phyloP scores from a whole-genome alignment of 1,284 basidiomycete species.

The Pseudozyma flocculosa region DNA sequence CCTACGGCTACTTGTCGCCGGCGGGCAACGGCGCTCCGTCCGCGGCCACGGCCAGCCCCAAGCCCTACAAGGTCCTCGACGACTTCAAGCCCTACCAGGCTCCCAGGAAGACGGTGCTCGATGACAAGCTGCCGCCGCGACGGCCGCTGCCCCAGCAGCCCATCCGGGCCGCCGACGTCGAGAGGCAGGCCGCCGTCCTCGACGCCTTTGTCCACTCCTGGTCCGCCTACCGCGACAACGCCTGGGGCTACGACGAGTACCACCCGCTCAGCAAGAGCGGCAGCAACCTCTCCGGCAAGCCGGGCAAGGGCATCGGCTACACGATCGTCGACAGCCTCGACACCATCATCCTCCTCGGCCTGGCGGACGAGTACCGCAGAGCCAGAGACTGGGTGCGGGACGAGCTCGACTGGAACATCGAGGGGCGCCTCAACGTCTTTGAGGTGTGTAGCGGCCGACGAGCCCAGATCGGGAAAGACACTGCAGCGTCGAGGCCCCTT shows the following conservation, averaged over 20 bases:
- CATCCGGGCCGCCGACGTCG: constrained; percentile 25
- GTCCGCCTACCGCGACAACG: constrained; percentile 49
- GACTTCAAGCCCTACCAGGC: background rate
- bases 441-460: constrained; percentile 75
- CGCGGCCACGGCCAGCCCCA: too few species aligned
- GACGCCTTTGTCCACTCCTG: constrained; percentile 53
- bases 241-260: constrained; percentile 56
- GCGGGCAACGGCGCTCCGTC: too few species aligned
- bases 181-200: constrained; percentile 33
- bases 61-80: background rate
- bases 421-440: constrained; percentile 83
- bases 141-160: constrained; percentile 32
- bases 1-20: too few species aligned
- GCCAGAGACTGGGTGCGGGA: constrained; percentile 76
- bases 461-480: too few species aligned
- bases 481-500: too few species aligned
- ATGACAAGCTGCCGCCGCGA: constrained; percentile 17
- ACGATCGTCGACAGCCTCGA: constrained; percentile 63
- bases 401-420: constrained; percentile 73
- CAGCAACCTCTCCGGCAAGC: constrained; percentile 40
- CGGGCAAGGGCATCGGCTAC: constrained; percentile 47
- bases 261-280: constrained; percentile 50
- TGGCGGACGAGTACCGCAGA: constrained; percentile 74
- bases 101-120: background rate
- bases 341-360: constrained; percentile 80